Base-by-base conservation (phyloP, 495 filamentous ascomycete species). In the Podospora bellae-mahoneyi region DNA sequence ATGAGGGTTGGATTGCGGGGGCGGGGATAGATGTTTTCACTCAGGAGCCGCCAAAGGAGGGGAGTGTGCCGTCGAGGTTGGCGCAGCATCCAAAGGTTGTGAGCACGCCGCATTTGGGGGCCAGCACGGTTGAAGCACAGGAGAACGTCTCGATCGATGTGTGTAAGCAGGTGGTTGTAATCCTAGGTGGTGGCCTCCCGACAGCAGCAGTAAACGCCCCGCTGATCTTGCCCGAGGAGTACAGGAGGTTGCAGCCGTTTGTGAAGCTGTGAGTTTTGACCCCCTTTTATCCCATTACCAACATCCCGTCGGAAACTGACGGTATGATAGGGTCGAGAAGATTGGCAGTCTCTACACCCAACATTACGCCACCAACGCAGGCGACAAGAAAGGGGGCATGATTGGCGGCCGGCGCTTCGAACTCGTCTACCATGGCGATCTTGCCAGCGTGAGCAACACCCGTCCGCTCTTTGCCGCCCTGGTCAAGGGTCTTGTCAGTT, bases 1-100 rank as follows among this genome's bases (percentile, higher is more conserved):
- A 92, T 26, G 82, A 81, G 5, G 89, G 88, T 3, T 87, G 84
- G 71, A 86, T 93, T 27, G 89, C 86, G 1, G 90, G 89, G 0
- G 91, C 91, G 0, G 91, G 89, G 4, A 75, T 92, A 18, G 91
- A 93, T 76, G 91, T 93, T 60, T 92, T 89, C 75, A 91, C 89
- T 0, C 80, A 81, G 1, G 91, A 93, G 75, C 91, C 91, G 20
- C 73, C 78, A 15, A 66, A 62, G 60, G 69, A 66, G 27, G 83
- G 81, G 34, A 83, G 84, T 26, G 73, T 83, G 4, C 86, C 89
- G 0, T 80, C 80, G 60, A 79, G 78, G 61, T 76, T 92, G 27
- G 83, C 87, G 61, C 78, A 78, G 2, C 89, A 92, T 69, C 85
- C 85, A 4, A 85, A 83, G 66, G 88, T 89, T 4, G 86, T 91